A percentile compares a stretch with the other conserved stretches of the same genome.
Conservation (phyloP, 2,329 filamentous ascomycete species). For the Pseudocercospora vitis region DNA sequence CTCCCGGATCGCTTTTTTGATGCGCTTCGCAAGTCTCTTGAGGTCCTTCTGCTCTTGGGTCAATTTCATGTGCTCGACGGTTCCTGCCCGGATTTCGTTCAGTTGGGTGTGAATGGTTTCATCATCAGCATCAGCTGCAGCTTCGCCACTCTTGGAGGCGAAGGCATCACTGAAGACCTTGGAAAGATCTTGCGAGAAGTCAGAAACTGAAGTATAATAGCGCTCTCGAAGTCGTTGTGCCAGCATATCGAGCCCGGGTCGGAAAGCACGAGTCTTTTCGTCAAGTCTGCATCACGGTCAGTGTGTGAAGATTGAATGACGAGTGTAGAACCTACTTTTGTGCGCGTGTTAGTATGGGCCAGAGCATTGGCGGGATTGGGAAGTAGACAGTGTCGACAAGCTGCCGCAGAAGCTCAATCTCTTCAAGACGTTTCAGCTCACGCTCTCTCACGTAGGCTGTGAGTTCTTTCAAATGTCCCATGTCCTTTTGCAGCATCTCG, state of each 20-base stretch:
- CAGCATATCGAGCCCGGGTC: conserved; percentile 54
- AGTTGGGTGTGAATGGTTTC: conserved; percentile 45
- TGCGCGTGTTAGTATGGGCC: conserved; percentile 76
- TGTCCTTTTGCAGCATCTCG: conserved; percentile 69
- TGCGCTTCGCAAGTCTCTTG: conserved; percentile 82
- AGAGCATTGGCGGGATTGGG: conserved; percentile 74
- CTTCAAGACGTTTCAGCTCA: conserved; percentile 74
- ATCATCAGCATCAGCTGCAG: conserved; percentile 24
- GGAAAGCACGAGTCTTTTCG: conserved; percentile 54
- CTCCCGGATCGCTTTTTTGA: conserved; percentile 79
- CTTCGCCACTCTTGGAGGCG: conserved; percentile 35
- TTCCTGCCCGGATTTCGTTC: conserved; percentile 38
- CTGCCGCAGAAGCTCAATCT: conserved; percentile 71
- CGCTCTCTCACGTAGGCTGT: conserved; percentile 71
- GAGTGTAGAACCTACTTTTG: conserved; percentile 65
- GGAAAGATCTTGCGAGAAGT: conserved; percentile 61
- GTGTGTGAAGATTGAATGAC: conserved; percentile 26
- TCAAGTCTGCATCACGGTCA: conserved; percentile 59
- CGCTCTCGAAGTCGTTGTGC: conserved; percentile 56
- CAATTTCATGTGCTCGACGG: conserved; percentile 43
- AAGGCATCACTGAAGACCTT: conserved; percentile 57
- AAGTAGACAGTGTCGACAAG: conserved; percentile 92
- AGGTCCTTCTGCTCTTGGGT: conserved; percentile 72
- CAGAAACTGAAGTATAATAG: conserved; percentile 59
- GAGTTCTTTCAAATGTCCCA: conserved; percentile 71